Conservation (phyloP, 306 rosid genomes). For the Quercus mongolica region DNA sequence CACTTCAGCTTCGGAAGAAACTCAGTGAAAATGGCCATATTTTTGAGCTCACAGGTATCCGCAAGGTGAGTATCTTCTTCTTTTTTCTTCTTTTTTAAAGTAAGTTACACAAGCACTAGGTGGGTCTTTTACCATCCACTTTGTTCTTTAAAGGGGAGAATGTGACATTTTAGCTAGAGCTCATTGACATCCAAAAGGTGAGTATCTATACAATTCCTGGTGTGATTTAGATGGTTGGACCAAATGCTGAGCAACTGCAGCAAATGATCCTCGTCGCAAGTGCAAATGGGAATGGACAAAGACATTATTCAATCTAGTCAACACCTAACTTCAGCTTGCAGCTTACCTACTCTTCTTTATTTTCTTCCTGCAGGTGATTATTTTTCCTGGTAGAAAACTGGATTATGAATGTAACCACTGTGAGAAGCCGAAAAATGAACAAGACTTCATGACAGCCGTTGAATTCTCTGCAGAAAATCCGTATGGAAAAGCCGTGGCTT, state of each 20-base stretch:
- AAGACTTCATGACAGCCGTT: slow-evolving; percentile 29
- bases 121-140: too few relatives aligned
- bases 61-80: slow-evolving; percentile 21
- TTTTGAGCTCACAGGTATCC: slow-evolving; percentile 34
- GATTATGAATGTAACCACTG: slow-evolving; percentile 24
- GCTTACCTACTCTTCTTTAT: neutral
- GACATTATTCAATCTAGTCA: neutral
- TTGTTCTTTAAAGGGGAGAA: too few relatives aligned
- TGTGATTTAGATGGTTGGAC: slow-evolving; percentile 1
- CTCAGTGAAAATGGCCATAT: slow-evolving; percentile 16
- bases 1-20: slow-evolving; percentile 14
- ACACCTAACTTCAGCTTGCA: neutral
- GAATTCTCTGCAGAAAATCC: slow-evolving; percentile 33
- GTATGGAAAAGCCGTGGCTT: slow-evolving; percentile 39
- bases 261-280: neutral
- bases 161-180: slow-evolving; percentile 6
- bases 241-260: neutral
- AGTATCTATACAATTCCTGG: neutral
- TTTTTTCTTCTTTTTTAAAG: too few relatives aligned
- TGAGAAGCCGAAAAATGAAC: slow-evolving; percentile 8
- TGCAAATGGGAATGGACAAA: neutral
- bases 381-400: slow-evolving; percentile 31
- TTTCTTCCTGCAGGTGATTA: slow-evolving; percentile 25
- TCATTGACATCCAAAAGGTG: slow-evolving; percentile 29
- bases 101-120: too few relatives aligned